Conservation (phyloP, 208 protist species). For the Trichomonas gallinae region DNA sequence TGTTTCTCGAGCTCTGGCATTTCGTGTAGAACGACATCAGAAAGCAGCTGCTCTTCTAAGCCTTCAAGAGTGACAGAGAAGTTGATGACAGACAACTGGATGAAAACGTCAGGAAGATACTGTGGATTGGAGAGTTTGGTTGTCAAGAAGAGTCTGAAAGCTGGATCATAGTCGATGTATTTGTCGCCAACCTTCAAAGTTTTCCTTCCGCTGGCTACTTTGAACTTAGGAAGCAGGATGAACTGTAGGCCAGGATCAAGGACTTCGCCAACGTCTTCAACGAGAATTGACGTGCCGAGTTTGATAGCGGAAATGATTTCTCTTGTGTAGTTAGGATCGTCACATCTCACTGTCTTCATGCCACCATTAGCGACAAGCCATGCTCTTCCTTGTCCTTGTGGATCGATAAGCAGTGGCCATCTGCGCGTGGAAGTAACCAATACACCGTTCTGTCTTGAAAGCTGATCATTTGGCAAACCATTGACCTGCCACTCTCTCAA, state of each 20-base stretch:
- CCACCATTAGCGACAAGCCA: constrained; percentile 66
- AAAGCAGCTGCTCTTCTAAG: constrained; percentile 55
- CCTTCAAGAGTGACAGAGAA: constrained; percentile 56
- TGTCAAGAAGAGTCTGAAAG: constrained; percentile 56
- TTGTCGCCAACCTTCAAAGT: constrained; percentile 54
- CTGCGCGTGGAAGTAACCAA: constrained; percentile 61
- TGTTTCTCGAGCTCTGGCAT: constrained; percentile 50
- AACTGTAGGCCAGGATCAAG: constrained; percentile 75
- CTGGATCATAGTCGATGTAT: constrained; percentile 53
- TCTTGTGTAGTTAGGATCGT: constrained; percentile 65
- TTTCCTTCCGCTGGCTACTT: constrained; percentile 33
- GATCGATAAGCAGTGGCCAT: constrained; percentile 94
- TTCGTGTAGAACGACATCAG: constrained; percentile 45
- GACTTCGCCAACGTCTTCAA: constrained; percentile 77
- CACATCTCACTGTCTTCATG: constrained; percentile 12
- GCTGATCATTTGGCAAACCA: constrained; percentile 76
- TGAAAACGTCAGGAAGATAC: constrained; percentile 58
- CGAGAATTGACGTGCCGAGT: constrained; percentile 65
- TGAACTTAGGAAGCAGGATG: constrained; percentile 48
- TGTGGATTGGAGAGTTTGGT: constrained; percentile 58
- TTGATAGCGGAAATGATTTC: constrained; percentile 71
- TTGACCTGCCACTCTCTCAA: constrained; percentile 90
- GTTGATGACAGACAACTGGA: constrained; percentile 58
- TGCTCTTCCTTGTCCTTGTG: constrained; percentile 84
- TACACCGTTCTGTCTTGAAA: constrained; percentile 91